Percentiles rank a stretch among this genome's conserved stretches.
Conservation (phyloP, 139 green algal species). For the Chlorella vulgaris region DNA sequence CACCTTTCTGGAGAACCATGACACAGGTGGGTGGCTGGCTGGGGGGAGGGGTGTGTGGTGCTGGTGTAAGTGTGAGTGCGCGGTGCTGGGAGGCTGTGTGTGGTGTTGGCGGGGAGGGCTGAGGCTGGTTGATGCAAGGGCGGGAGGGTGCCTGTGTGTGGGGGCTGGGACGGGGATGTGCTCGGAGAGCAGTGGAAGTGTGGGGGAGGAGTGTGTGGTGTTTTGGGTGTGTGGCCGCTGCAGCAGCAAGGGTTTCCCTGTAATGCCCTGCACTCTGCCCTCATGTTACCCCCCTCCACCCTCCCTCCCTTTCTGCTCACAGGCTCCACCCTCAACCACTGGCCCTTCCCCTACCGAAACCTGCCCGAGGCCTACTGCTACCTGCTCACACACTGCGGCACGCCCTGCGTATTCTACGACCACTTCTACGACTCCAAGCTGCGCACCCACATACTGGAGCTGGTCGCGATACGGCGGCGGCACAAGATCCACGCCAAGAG, state of each 20-base stretch:
- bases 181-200: too few relatives aligned
- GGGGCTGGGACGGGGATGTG: too few relatives aligned
- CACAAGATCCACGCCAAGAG: conserved; percentile 69
- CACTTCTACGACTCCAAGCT: conserved; percentile 65
- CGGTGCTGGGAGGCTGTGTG: neutral
- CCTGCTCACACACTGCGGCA: conserved; percentile 93
- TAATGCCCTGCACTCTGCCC: too few relatives aligned
- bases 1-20: conserved; percentile 99
- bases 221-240: too few relatives aligned
- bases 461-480: too few relatives aligned
- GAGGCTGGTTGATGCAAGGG: too few relatives aligned
- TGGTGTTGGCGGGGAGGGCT: neutral
- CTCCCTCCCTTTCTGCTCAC: neutral
- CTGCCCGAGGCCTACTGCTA: conserved; percentile 87
- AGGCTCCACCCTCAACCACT: conserved; percentile 70
- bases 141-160: too few relatives aligned
- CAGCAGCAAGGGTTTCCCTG: too few relatives aligned
- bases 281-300: neutral
- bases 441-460: conserved; percentile 71
- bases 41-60: too few relatives aligned
- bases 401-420: conserved; percentile 83
- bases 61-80: neutral
- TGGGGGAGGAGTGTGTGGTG: too few relatives aligned
- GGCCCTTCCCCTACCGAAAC: conserved; percentile 78
- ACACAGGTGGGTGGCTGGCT: conserved; percentile 57